phyloP scores from a whole-genome alignment of 2,329 filamentous ascomycete species.

The Elsinoe ampelina region DNA sequence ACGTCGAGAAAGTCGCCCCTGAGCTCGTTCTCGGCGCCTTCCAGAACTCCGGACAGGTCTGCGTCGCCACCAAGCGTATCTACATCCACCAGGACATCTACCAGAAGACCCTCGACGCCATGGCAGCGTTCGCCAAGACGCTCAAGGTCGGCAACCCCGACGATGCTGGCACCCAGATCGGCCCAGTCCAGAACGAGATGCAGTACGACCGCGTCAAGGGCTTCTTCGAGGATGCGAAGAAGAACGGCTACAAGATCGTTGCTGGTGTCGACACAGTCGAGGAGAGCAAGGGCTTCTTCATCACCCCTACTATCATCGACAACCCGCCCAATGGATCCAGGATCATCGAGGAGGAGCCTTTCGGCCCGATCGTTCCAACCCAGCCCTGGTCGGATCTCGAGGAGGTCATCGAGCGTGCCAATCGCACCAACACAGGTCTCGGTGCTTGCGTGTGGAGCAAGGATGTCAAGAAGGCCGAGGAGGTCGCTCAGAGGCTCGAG shows the following conservation, averaged over 20 bases:
- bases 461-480: conserved; percentile 40
- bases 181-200: conserved; percentile 50
- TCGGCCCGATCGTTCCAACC: conserved; percentile 41
- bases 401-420: conserved; percentile 40
- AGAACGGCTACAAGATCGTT: conserved; percentile 41
- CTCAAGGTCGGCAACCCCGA: conserved; percentile 36
- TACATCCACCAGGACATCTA: conserved; percentile 51
- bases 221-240: conserved; percentile 31
- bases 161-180: conserved; percentile 41
- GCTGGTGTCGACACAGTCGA: conserved; percentile 44
- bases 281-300: conserved; percentile 33
- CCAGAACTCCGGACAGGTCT: conserved; percentile 50
- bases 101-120: conserved; percentile 37
- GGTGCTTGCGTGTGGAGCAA: conserved; percentile 46
- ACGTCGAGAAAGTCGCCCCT: conserved; percentile 42
- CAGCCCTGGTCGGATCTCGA: conserved; percentile 38
- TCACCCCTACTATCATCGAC: conserved; percentile 39
- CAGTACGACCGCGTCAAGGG: conserved; percentile 44
- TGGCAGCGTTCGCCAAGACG: conserved; percentile 37
- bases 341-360: conserved; percentile 42
- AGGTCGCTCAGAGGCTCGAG: conserved; percentile 40
- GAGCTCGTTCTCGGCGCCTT: conserved; percentile 45
- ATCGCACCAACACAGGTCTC: conserved; percentile 42
- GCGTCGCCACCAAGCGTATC: conserved; percentile 44
- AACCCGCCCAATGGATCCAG: conserved; percentile 33